Evolutionary conservation across 257 asterid species (phyloP), one percentile per base, ranked within the genome.

Genomic region (Oldenlandia corymbosa): DNA sequence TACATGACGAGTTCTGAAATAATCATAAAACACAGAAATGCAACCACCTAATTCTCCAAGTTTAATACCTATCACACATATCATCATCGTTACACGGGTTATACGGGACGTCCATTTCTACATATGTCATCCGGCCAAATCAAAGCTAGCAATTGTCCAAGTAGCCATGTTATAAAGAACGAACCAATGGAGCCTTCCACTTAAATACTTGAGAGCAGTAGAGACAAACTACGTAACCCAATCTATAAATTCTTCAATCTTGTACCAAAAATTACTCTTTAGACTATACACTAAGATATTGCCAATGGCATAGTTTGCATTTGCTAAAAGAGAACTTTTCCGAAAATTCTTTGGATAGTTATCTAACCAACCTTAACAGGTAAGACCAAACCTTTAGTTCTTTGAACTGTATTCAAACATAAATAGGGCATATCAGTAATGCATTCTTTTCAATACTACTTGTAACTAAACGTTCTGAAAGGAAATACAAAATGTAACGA

Each of bases 171-270:
- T n/a, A 42, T 11, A n/a, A 37, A 4, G 7, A 13, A 74, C 53
- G 55, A 70, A 49, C 85, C 87, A 88, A 67, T 85, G 80, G 23
- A 87, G 79, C 76, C 81, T 83, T 36, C 95, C 95, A 27, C 71
- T 65, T 0, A 57, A 79, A 73, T 69, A 81, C 2, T 62, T 55
- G 2, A 34, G 7, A 34, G 7, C 4, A 34, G 75, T 84, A 0
- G 80, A 61, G 54, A 60, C 81, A 60, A 65, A 60, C 70, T 75
- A 66, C 23, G 60, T 39, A 58, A 62, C 23, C 31, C 70, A 72
- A 24, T 70, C 78, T 66, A 32, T 50, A 12, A 57, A 75, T 65
- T 60, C 72, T 68, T 71, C 60, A 54, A 75, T 69, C 58, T 28
- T 74, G 62, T 36, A 78, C 94, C 95, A 85, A 47, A 76, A 31